Base-by-base conservation (phyloP, 2,329 filamentous ascomycete species). In the Alternaria brassicicola region DNA sequence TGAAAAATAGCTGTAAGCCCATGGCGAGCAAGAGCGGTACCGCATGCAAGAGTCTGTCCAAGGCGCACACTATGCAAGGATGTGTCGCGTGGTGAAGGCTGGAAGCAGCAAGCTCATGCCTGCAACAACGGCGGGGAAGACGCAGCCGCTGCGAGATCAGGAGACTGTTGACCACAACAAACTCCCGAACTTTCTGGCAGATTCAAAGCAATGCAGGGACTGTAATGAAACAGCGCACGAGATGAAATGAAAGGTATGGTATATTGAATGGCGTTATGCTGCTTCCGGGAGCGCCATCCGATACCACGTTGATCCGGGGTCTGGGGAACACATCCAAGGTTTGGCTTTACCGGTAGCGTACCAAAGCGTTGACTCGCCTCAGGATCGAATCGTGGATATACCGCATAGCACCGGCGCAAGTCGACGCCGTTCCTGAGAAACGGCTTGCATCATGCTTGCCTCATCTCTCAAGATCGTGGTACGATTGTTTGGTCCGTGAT, bases 161-260 rank as follows among this genome's bases (percentile, higher is more conserved):
- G 42, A 57, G 55, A 47, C 55, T 48, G 49, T 49, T 57, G 42
- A 57, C 42, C 35, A 43, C 17, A 28, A 42, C 15, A 26, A 47
- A 30, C 31, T 38, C 46, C 38, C 17, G 35, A 39, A 36, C 46
- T 30, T 35, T 35, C 39, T 42, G 23, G 38, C 28, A 35, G 17
- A 47, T 13, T 47, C 7, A 23, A 17, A 52, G 41, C 23, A 17
- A 31, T 25, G 19, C 49, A 53, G 55, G 30, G 28, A 48, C 49
- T 19, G 55, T 53, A 57, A 53, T 41, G 43, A 57, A 53, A 57
- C 55, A 53, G 12, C 17, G 33, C 38, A 39, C 36, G 19, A 53
- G 38, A 52, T 48, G 25, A 42, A 51, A 39, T 17, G 25, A 10
- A 17, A 3, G 19, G 26, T 31, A 51, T 17, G 23, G 36, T 41